Percentiles rank a stretch among this genome's conserved stretches.
Evolutionary conservation across 2,329 filamentous ascomycete genomes (phyloP).

Genomic region (Bipolaris victoriae): DNA sequence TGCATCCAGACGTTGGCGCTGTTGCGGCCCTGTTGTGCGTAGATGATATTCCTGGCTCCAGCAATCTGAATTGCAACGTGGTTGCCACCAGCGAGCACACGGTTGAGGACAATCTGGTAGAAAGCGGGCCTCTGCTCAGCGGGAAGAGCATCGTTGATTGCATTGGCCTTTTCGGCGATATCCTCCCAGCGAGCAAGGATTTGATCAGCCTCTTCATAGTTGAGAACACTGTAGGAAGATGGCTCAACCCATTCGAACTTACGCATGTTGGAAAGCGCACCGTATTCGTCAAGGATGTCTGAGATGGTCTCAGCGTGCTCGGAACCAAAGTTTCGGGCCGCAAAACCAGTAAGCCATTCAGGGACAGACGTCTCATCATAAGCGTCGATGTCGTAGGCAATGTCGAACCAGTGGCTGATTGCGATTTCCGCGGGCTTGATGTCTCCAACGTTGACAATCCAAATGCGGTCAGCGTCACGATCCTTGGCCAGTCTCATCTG

Average conservation of each 20-base stretch:
- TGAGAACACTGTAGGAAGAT: constrained; percentile 64
- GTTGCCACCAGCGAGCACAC: constrained; percentile 63
- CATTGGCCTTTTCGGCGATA: constrained; percentile 61
- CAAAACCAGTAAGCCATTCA: constrained; percentile 64
- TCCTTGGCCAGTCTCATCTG: constrained; percentile 69
- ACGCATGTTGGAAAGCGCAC: constrained; percentile 62
- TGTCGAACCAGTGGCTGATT: constrained; percentile 70
- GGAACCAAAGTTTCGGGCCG: constrained; percentile 62
- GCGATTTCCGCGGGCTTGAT: constrained; percentile 70
- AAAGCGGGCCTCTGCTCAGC: constrained; percentile 62
- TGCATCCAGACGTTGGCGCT: constrained; percentile 49
- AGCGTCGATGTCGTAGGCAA: constrained; percentile 67
- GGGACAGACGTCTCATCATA: constrained; percentile 64
- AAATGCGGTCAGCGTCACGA: constrained; percentile 65
- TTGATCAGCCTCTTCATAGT: constrained; percentile 68
- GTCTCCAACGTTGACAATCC: constrained; percentile 72
- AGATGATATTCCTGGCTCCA: constrained; percentile 47
- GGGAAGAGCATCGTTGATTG: constrained; percentile 62
- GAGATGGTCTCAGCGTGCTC: constrained; percentile 58
- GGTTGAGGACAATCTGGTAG: constrained; percentile 68
- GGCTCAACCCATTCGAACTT: constrained; percentile 69
- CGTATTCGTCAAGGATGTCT: constrained; percentile 62
- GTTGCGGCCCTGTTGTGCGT: constrained; percentile 46
- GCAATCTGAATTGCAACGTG: constrained; percentile 57
- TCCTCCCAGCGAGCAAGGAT: constrained; percentile 63